These are phyloP conservation scores for Durio zibethinus DNA, from an alignment of 345 rosid species.

Conservation along the genomic window DNA sequence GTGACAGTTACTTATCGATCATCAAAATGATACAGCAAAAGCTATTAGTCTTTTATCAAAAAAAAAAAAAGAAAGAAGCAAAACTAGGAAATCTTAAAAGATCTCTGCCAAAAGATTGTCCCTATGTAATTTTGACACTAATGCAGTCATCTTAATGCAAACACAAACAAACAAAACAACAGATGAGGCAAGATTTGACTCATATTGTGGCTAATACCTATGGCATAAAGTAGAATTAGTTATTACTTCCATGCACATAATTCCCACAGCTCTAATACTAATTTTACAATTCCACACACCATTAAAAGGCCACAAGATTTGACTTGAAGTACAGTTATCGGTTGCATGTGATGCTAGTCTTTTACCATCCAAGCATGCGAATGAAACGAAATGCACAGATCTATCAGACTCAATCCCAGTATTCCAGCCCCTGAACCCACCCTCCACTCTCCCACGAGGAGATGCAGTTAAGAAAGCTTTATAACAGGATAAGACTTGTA, in stretches of 20 bases:
- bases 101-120: background rate
- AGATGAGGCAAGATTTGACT: background rate
- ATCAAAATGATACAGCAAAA: background rate
- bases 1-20: conserved; percentile 8
- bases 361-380: background rate
- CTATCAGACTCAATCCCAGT: background rate
- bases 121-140: background rate
- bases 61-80: background rate
- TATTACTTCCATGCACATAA: background rate
- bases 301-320: background rate
- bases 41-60: background rate
- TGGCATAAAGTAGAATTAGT: background rate
- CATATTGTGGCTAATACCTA: background rate
- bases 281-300: background rate
- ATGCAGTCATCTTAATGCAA: background rate
- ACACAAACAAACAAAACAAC: background rate
- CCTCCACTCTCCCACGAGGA: background rate
- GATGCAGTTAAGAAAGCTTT: background rate
- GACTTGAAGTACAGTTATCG: background rate
- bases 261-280: background rate
- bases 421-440: background rate
- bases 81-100: background rate
- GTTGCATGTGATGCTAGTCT: background rate
- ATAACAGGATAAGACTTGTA: background rate
- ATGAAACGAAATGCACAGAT: background rate